These are phyloP conservation scores for Globisporangium orthogonon DNA, from an alignment of 352 stramenopile genomes.

Conservation along the genomic window DNA sequence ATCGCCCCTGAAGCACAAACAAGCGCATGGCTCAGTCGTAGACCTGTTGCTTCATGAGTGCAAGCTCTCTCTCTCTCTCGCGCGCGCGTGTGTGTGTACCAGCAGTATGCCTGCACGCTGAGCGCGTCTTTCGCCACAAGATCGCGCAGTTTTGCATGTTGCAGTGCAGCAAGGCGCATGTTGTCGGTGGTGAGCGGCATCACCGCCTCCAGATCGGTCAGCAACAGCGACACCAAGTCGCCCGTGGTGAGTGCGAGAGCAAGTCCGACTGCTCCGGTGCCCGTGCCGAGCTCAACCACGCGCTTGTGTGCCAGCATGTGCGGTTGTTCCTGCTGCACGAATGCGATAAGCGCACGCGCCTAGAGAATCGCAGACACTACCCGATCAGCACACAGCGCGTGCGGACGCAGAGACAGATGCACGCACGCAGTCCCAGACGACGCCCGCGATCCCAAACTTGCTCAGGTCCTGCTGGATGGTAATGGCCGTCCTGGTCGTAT, in stretches of 20 bases:
- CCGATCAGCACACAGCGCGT: background rate
- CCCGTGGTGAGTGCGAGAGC: slow-evolving; percentile 18
- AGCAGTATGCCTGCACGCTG: slow-evolving; percentile 22
- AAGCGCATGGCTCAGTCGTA: background rate
- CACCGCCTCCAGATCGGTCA: slow-evolving; percentile 50
- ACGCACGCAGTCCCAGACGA: slow-evolving; percentile 74
- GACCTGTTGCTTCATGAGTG: too few species aligned
- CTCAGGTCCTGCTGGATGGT: slow-evolving; percentile 40
- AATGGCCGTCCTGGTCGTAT: slow-evolving; percentile 5
- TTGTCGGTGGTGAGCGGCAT: slow-evolving; percentile 38
- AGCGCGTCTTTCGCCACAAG: slow-evolving; percentile 20
- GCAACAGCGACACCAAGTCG: slow-evolving; percentile 23
- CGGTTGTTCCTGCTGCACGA: slow-evolving; percentile 24
- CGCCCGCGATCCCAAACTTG: slow-evolving; percentile 45
- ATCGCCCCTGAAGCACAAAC: slow-evolving; percentile 5
- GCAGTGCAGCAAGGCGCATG: slow-evolving; percentile 13
- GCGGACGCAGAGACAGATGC: background rate
- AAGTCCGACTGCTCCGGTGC: slow-evolving; percentile 46
- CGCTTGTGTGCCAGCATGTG: slow-evolving; percentile 21
- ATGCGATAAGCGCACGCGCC: slow-evolving; percentile 39
- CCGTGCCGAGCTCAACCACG: slow-evolving; percentile 52
- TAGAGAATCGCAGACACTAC: slow-evolving; percentile 6
- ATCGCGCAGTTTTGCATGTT: slow-evolving; percentile 17
- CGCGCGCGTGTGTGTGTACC: slow-evolving; percentile 17
- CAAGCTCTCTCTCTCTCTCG: too few species aligned